A percentile compares a stretch with the other conserved stretches of the same genome.
Conservation (phyloP, 139 green algal species). For the Coelastrella sp. region DNA sequence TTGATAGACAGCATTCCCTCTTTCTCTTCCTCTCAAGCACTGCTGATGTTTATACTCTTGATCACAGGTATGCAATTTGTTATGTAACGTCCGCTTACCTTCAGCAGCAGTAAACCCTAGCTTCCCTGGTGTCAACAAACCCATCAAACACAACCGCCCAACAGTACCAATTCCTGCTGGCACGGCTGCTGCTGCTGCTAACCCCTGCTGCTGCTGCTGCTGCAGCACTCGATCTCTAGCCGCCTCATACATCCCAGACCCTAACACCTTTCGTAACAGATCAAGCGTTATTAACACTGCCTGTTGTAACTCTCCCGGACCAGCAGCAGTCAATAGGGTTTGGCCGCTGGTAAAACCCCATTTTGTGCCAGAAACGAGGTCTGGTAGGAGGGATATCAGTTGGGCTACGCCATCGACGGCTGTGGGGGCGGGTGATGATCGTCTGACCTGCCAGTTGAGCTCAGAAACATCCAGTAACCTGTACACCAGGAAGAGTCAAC, state of each 20-base stretch:
- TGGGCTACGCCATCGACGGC: conserved; percentile 17
- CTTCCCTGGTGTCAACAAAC: neutral
- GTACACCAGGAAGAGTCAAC: neutral
- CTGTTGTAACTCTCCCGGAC: neutral
- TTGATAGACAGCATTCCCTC: too few relatives aligned
- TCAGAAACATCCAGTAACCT: conserved; percentile 29
- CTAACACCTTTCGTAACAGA: neutral
- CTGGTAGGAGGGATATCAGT: conserved; percentile 22
- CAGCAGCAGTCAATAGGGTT: neutral
- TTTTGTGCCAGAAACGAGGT: neutral
- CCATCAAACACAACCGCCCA: conserved; percentile 29
- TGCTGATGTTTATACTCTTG: neutral
- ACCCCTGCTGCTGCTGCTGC: neutral
- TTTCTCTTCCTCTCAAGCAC: neutral
- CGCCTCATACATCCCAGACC: neutral
- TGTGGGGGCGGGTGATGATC: neutral
- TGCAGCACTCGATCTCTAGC: neutral
- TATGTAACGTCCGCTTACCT: neutral
- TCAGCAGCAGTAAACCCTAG: conserved; percentile 30
- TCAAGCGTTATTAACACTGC: conserved; percentile 17
- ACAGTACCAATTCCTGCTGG: neutral
- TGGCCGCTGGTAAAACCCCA: neutral
- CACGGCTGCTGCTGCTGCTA: neutral
- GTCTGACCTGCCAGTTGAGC: neutral
- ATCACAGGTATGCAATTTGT: neutral